A percentile compares a stretch with the other conserved stretches of the same genome.
Evolutionary conservation across 148 eudicot genomes (phyloP).

Genomic region (Rhododendron simsii): DNA sequence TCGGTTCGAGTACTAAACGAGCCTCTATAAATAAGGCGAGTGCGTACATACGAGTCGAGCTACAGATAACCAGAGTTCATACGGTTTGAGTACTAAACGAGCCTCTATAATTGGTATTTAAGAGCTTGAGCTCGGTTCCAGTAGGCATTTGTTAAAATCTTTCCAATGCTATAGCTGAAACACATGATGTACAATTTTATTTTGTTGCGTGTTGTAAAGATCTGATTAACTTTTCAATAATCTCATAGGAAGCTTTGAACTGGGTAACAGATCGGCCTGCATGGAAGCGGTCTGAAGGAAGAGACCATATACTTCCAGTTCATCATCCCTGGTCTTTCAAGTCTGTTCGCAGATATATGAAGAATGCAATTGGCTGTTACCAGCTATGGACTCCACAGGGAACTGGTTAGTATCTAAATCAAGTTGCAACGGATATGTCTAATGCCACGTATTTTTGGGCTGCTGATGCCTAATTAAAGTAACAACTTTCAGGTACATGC

Average conservation of each 20-base stretch:
- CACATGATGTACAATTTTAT: neutral
- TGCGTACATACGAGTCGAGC: too few relatives aligned
- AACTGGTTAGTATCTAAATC: slow-evolving; percentile 53
- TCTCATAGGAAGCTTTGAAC: slow-evolving; percentile 73
- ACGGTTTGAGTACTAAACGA: too few relatives aligned
- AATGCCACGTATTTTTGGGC: neutral
- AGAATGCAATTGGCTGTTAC: slow-evolving; percentile 90
- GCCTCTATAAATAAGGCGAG: too few relatives aligned
- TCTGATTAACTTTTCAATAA: neutral
- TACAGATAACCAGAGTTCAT: too few relatives aligned
- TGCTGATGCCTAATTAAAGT: slow-evolving; percentile 9
- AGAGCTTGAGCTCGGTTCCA: neutral
- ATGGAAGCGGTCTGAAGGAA: slow-evolving; percentile 92
- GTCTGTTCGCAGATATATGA: slow-evolving; percentile 77
- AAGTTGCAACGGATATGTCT: neutral
- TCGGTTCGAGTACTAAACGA: too few relatives aligned
- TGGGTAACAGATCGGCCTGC: slow-evolving; percentile 97
- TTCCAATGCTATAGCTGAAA: neutral
- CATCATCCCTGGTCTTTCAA: slow-evolving; percentile 84
- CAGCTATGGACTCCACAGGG: slow-evolving; percentile 99
- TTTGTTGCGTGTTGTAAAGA: neutral
- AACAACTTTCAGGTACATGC: slow-evolving; percentile 55
- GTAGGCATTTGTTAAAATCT: neutral
- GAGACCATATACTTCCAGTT: slow-evolving; percentile 96
- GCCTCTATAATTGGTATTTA: too few relatives aligned